phyloP scores from a whole-genome alignment of 2,329 filamentous ascomycete genomes.

The Aspergillus arachidicola region DNA sequence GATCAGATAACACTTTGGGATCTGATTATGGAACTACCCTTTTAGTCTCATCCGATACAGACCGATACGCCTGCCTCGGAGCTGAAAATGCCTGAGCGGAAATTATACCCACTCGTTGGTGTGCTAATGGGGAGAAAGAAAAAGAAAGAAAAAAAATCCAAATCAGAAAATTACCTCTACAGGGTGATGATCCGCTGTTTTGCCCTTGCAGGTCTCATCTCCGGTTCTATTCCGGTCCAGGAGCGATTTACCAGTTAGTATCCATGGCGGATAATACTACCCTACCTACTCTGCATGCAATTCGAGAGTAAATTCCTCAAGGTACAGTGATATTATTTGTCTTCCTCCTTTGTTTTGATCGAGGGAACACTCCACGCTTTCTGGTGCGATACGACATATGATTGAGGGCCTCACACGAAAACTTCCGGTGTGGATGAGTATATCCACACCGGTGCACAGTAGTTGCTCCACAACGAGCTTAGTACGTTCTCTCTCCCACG shows the following conservation, averaged over 20 bases:
- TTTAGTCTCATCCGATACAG: slow-evolving; percentile 1
- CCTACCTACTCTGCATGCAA: background rate
- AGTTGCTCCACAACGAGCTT: background rate
- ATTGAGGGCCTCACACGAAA: background rate
- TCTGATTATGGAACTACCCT: slow-evolving; percentile 8
- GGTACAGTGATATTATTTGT: background rate
- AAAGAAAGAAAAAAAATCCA: background rate
- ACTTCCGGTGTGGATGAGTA: background rate
- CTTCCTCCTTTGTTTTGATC: background rate
- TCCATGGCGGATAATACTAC: background rate
- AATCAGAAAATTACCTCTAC: background rate
- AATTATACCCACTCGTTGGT: background rate
- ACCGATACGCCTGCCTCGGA: background rate
- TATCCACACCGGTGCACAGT: background rate
- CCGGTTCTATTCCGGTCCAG: background rate
- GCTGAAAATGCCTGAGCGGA: slow-evolving; percentile 5
- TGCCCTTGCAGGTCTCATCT: slow-evolving; percentile 1
- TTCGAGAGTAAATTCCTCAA: background rate
- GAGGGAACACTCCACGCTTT: background rate
- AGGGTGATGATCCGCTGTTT: background rate
- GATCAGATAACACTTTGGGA: slow-evolving; percentile 14
- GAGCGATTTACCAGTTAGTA: background rate
- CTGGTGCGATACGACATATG: background rate
- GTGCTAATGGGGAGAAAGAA: background rate
- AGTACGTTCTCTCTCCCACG: slow-evolving; percentile 1